phyloP scores from a whole-genome alignment of 1,284 basidiomycete species.

The Hymenochaete sp. region DNA sequence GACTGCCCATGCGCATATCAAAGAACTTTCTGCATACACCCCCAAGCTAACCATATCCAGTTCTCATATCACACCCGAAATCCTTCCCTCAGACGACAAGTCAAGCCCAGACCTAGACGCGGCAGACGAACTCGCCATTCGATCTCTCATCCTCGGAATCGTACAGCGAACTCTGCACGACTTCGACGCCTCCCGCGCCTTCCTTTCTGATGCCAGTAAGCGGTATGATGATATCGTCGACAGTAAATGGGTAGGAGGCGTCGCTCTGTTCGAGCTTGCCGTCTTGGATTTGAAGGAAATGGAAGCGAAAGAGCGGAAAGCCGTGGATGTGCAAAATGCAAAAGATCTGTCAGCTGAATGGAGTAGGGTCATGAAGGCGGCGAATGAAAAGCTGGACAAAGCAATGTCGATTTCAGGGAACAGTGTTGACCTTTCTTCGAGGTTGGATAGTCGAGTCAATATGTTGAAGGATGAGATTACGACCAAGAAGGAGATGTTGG shows the following conservation, averaged over 20 bases:
- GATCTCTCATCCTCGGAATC: conserved; percentile 59
- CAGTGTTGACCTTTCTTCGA: conserved; percentile 52
- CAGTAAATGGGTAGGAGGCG: conserved; percentile 58
- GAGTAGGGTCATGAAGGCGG: conserved; percentile 38
- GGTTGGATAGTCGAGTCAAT: conserved; percentile 58
- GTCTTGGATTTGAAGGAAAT: conserved; percentile 55
- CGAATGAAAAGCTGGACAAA: conserved; percentile 41
- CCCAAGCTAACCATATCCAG: conserved; percentile 36
- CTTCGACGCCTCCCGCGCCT: conserved; percentile 35
- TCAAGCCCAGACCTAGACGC: conserved; percentile 45
- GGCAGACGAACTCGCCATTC: conserved; percentile 60
- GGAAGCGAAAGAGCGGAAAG: conserved; percentile 25
- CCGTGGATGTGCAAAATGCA: conserved; percentile 12
- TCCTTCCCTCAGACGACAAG: conserved; percentile 3
- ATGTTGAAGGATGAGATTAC: conserved; percentile 65
- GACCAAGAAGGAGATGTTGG: conserved; percentile 43
- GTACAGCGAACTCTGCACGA: conserved; percentile 48
- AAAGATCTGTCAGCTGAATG: conserved; percentile 32
- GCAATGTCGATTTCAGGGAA: conserved; percentile 43
- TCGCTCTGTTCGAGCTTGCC: conserved; percentile 59
- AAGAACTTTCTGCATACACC: conserved; percentile 38
- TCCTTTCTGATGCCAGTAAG: conserved; percentile 43
- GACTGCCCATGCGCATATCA: conserved; percentile 49
- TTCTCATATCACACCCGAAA: conserved; percentile 25
- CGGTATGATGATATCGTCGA: conserved; percentile 34